phyloP scores from a whole-genome alignment of 805 yeast species.

The Starmerella floris region DNA sequence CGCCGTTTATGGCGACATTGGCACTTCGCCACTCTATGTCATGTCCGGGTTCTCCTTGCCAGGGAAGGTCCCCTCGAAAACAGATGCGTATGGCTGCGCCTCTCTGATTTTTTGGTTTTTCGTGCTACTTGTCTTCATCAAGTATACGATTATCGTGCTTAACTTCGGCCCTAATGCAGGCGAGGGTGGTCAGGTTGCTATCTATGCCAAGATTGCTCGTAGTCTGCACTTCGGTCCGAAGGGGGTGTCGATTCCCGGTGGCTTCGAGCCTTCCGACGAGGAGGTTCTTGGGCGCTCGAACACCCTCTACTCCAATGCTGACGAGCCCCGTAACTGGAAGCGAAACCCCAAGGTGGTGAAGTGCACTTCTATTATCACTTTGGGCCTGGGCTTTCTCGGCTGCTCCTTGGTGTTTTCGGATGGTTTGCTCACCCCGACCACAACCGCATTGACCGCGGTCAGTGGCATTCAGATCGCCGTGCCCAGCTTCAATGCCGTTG shows the following conservation, averaged over 20 bases:
- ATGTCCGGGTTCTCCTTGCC: conserved; percentile 11
- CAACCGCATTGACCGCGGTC: conserved; percentile 45
- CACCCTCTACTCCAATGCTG: conserved; percentile 1
- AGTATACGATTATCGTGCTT: conserved; percentile 40
- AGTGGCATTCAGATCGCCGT: conserved; percentile 43
- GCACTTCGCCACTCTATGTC: conserved; percentile 45
- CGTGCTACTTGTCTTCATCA: conserved; percentile 39
- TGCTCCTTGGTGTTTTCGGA: conserved; percentile 46
- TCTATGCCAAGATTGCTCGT: conserved; percentile 44
- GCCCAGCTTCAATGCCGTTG: conserved; percentile 33
- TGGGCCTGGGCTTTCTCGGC: conserved; percentile 35
- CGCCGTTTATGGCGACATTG: conserved; percentile 52
- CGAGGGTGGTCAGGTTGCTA: conserved; percentile 55
- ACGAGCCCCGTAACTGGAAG: conserved; percentile 5
- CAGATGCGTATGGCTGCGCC: conserved; percentile 37
- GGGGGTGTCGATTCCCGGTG: conserved; percentile 13
- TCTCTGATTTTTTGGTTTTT: conserved; percentile 45
- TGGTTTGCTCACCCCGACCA: conserved; percentile 50
- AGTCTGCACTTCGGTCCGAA: conserved; percentile 29
- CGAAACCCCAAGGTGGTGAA: conserved; percentile 5
- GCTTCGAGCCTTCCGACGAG: conserved; percentile 4
- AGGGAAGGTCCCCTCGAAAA: conserved; percentile 25
- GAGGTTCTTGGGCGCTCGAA: conserved; percentile 10
- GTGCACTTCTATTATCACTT: conserved; percentile 4
- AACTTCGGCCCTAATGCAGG: conserved; percentile 42